These are phyloP conservation scores for Yarrowia divulgata DNA, from an alignment of 805 yeast genomes.

Conservation along the genomic window DNA sequence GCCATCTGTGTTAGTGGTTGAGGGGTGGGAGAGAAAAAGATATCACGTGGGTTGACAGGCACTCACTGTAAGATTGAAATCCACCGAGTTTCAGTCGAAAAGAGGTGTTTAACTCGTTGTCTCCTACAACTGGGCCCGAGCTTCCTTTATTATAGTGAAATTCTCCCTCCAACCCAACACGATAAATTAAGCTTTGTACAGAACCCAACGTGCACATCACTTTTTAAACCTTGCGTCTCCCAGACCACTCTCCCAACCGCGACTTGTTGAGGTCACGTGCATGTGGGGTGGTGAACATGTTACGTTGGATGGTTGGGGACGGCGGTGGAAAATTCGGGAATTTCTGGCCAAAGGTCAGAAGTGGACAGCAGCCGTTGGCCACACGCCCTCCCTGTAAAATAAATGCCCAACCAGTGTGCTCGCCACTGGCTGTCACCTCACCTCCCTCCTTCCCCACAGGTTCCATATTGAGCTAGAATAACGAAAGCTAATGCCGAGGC, in stretches of 20 bases:
- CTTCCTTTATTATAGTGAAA: conserved; percentile 7
- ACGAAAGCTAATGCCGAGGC: conserved; percentile 19
- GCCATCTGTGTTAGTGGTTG: conserved; percentile 17
- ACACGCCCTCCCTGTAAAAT: too few species aligned
- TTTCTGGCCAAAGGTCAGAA: too few species aligned
- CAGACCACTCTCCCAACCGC: conserved; percentile 22
- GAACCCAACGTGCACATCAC: conserved; percentile 34
- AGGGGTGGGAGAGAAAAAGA: not conserved
- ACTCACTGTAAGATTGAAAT: conserved; percentile 2
- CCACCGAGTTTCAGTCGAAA: conserved; percentile 7
- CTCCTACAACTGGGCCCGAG: conserved; percentile 21
- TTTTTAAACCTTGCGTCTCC: not conserved
- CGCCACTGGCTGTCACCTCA: not conserved
- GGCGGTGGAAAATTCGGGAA: not conserved
- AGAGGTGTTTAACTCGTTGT: conserved; percentile 6
- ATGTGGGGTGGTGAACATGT: conserved; percentile 13
- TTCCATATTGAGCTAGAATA: conserved; percentile 6
- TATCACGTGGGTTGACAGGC: not conserved
- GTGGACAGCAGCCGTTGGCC: too few species aligned
- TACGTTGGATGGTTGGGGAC: not conserved
- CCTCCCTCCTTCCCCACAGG: conserved; percentile 5
- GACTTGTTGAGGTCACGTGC: conserved; percentile 39
- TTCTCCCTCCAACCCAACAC: conserved; percentile 26
- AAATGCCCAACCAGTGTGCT: too few species aligned
- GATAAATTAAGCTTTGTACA: conserved; percentile 17